Percentiles rank a stretch among this genome's conserved stretches.
Conservation (phyloP, 306 rosid genomes). For the Oemleria cerasiformis region DNA sequence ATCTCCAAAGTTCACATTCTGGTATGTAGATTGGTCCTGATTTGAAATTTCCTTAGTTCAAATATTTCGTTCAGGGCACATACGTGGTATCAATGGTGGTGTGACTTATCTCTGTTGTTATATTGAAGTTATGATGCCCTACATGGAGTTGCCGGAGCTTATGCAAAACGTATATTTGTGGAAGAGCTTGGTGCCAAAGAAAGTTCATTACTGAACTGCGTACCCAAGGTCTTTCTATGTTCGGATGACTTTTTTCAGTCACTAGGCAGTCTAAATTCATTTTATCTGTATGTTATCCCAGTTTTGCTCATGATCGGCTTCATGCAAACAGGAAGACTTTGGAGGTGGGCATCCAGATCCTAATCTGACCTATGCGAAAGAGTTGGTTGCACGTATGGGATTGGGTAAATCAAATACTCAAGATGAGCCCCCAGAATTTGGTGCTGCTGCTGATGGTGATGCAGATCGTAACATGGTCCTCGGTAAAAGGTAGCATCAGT, state of each 20-base stretch:
- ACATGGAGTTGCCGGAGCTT: slow-evolving; percentile 97
- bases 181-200: slow-evolving; percentile 98
- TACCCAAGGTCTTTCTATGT: slow-evolving; percentile 67
- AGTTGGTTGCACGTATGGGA: slow-evolving; percentile 91
- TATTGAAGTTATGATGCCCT: slow-evolving; percentile 72
- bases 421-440: slow-evolving; percentile 90
- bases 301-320: neutral
- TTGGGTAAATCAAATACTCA: slow-evolving; percentile 70
- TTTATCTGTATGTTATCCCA: neutral
- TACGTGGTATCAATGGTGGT: neutral
- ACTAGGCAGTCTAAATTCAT: neutral
- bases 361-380: slow-evolving; percentile 96
- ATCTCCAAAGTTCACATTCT: slow-evolving; percentile 88
- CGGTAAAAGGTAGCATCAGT: slow-evolving; percentile 74
- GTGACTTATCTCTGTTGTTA: slow-evolving; percentile 17
- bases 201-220: slow-evolving; percentile 82
- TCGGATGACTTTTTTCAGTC: neutral
- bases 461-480: slow-evolving; percentile 99
- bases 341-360: slow-evolving; percentile 99
- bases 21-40: slow-evolving; percentile 43
- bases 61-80: slow-evolving; percentile 1
- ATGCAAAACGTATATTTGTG: slow-evolving; percentile 89
- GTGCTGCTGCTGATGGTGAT: slow-evolving; percentile 99
- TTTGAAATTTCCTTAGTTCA: slow-evolving; percentile 20
- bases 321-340: slow-evolving; percentile 80